These are phyloP conservation scores for Hydnomerulius pinastri DNA, from an alignment of 768 basidiomycete genomes.

Conservation along the genomic window DNA sequence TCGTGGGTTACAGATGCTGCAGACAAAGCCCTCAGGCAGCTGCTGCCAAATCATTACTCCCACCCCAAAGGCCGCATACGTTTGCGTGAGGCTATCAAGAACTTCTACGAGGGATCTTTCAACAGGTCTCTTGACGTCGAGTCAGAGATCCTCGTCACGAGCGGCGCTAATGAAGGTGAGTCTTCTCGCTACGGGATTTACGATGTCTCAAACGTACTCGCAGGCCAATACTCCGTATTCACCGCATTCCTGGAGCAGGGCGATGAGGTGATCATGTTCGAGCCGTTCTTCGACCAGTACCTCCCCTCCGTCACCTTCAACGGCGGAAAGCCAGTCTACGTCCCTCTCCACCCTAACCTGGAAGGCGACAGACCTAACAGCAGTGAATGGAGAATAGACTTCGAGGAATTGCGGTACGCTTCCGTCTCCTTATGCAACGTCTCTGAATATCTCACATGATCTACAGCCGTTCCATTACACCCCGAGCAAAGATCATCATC, in stretches of 20 bases:
- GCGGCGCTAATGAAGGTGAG: conserved; percentile 94
- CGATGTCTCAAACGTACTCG: conserved; percentile 3
- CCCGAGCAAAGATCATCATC: conserved; percentile 92
- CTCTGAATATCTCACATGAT: conserved; percentile 6
- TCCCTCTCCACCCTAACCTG: conserved; percentile 90
- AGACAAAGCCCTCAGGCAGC: conserved; percentile 59
- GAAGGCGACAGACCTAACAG: conserved; percentile 51
- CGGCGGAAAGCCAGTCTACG: conserved; percentile 89
- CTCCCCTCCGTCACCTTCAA: conserved; percentile 93
- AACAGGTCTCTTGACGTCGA: conserved; percentile 78
- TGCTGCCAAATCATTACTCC: conserved; percentile 82
- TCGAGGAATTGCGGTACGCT: conserved; percentile 79
- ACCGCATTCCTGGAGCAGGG: conserved; percentile 88
- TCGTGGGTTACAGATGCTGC: conserved; percentile 78
- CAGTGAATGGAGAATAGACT: conserved; percentile 86
- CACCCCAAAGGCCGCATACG: conserved; percentile 89
- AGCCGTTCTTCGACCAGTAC: conserved; percentile 98
- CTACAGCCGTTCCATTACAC: conserved; percentile 74
- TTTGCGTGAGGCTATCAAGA: conserved; percentile 84
- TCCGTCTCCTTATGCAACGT: not conserved
- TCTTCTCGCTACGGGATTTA: not conserved
- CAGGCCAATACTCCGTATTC: conserved; percentile 93
- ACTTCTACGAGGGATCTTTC: conserved; percentile 70
- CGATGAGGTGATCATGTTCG: conserved; percentile 98
- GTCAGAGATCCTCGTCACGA: conserved; percentile 89